Conservation (phyloP, 2,329 filamentous ascomycete species). For the Paracorniculantispora psalliotae region DNA sequence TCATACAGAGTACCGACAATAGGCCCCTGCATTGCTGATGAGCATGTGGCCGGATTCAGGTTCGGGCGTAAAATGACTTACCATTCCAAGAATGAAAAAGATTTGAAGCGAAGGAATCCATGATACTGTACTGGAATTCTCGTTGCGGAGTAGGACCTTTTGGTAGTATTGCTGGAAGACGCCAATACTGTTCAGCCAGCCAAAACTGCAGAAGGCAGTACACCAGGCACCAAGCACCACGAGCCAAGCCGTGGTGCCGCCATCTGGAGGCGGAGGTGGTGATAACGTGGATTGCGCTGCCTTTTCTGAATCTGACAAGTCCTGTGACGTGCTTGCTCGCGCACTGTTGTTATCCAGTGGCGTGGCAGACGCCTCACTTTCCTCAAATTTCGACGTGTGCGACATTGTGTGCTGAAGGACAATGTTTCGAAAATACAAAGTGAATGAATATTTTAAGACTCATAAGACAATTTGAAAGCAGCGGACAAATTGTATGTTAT, state of each 20-base stretch:
- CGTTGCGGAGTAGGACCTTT: slow-evolving; percentile 38
- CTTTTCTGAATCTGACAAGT: slow-evolving; percentile 2
- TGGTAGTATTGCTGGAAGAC: slow-evolving; percentile 57
- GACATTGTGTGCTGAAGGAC: background rate
- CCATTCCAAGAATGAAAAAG: slow-evolving; percentile 48
- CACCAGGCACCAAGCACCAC: slow-evolving; percentile 37
- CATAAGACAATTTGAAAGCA: background rate
- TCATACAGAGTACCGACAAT: slow-evolving; percentile 61
- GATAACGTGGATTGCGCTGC: background rate
- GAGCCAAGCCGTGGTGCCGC: slow-evolving; percentile 32
- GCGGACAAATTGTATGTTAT: background rate
- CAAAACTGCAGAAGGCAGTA: slow-evolving; percentile 36
- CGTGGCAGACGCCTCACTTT: background rate
- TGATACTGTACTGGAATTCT: slow-evolving; percentile 51
- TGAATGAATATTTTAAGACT: background rate
- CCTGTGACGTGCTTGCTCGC: background rate
- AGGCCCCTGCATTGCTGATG: slow-evolving; percentile 38
- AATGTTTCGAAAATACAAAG: background rate
- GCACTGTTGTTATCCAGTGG: background rate
- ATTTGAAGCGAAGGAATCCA: slow-evolving; percentile 57
- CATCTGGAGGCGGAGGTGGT: slow-evolving; percentile 21
- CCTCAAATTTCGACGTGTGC: background rate
- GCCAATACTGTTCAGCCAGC: slow-evolving; percentile 38
- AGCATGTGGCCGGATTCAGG: slow-evolving; percentile 16
- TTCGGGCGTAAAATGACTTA: slow-evolving; percentile 28